Percentiles rank a stretch among this genome's conserved stretches.
These are phyloP conservation scores for Teratosphaeria zuluensis DNA, from an alignment of 2,329 filamentous ascomycete species.

Conservation along the genomic window DNA sequence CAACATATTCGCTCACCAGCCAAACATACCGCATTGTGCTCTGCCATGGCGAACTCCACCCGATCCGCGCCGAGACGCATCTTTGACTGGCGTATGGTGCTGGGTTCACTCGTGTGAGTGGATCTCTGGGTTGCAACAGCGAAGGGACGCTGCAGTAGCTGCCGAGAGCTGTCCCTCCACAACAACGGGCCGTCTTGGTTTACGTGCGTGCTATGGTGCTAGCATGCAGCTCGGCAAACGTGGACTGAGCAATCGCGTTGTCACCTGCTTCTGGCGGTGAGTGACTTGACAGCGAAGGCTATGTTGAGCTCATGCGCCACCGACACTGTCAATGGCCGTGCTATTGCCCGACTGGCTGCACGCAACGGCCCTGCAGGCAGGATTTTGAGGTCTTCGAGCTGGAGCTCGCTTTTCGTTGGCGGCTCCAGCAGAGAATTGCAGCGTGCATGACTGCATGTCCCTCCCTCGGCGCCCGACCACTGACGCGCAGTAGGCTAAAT, in stretches of 20 bases:
- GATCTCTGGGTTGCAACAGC: not conserved
- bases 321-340: not conserved
- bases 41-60: not conserved
- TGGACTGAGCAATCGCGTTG: conserved; percentile 2
- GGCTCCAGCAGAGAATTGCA: conserved; percentile 4
- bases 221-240: not conserved
- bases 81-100: not conserved
- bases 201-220: not conserved
- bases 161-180: conserved; percentile 2
- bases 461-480: not conserved
- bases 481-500: not conserved
- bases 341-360: not conserved
- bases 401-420: not conserved
- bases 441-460: conserved; percentile 5
- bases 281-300: conserved; percentile 2
- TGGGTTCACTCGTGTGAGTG: conserved; percentile 2
- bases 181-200: not conserved
- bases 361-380: not conserved
- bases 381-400: not conserved
- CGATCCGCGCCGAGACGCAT: conserved; percentile 3
- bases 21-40: not conserved
- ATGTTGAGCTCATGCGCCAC: not conserved
- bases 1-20: not conserved
- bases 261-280: conserved; percentile 4
- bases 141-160: conserved; percentile 3